phyloP scores from a whole-genome alignment of 257 asterid species.

The Perilla frutescens region DNA sequence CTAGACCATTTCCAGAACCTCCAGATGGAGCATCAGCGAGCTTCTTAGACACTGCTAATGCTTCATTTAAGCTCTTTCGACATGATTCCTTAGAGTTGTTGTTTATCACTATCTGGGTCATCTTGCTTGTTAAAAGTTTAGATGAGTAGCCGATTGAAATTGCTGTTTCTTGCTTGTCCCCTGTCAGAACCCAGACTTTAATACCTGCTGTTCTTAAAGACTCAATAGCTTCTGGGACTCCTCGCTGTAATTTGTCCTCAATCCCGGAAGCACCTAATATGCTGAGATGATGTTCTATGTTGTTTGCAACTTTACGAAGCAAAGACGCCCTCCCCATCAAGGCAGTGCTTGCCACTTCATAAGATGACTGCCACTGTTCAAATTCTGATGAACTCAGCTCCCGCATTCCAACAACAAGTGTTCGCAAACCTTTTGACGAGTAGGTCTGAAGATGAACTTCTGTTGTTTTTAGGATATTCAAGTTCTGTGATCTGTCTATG shows the following conservation, averaged over 20 bases:
- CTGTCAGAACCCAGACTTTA: constrained; percentile 97
- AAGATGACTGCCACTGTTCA: constrained; percentile 83
- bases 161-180: constrained; percentile 99
- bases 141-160: constrained; percentile 96
- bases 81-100: constrained; percentile 77
- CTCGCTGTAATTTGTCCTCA: constrained; percentile 93
- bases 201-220: constrained; percentile 87
- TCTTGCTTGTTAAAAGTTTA: constrained; percentile 76
- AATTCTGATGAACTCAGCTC: constrained; percentile 72
- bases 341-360: constrained; percentile 89
- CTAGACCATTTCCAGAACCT: constrained; percentile 43
- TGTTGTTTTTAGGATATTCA: constrained; percentile 55
- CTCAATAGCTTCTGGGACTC: constrained; percentile 99
- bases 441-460: constrained; percentile 79
- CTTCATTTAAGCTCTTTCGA: constrained; percentile 76
- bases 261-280: constrained; percentile 89
- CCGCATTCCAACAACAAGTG: constrained; percentile 89
- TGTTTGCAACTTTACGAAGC: constrained; percentile 83
- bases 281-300: constrained; percentile 63
- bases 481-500: constrained; percentile 55
- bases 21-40: constrained; percentile 38
- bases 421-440: constrained; percentile 89
- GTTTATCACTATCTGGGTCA: constrained; percentile 80
- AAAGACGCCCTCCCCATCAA: constrained; percentile 85
- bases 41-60: constrained; percentile 55